Conservation (phyloP, 2,329 filamentous ascomycete genomes). For the Monosporascus sp. region DNA sequence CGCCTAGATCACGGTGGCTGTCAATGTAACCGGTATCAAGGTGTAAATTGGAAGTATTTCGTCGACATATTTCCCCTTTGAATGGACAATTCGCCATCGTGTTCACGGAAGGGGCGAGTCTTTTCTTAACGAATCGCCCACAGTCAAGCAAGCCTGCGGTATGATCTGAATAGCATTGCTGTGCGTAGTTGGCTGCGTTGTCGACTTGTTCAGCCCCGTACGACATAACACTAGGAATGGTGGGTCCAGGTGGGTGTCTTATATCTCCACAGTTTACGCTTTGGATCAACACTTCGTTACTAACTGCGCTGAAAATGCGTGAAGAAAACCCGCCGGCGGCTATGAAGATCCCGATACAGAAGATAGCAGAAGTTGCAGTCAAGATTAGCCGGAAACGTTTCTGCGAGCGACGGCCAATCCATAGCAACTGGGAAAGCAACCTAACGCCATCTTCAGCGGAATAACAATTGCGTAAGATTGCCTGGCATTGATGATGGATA, state of each 20-base stretch:
- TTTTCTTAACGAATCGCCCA: background rate
- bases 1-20: slow-evolving; percentile 5
- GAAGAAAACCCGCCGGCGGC: background rate
- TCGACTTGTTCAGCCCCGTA: background rate
- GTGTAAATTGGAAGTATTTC: background rate
- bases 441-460: background rate
- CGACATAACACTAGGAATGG: background rate
- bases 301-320: background rate
- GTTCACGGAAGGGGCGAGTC: background rate
- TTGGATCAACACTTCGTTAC: background rate
- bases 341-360: background rate
- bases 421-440: background rate
- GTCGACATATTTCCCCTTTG: slow-evolving; percentile 1
- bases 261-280: background rate
- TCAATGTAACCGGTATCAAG: slow-evolving; percentile 7
- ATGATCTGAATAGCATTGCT: background rate
- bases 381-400: background rate
- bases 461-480: background rate
- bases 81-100: slow-evolving; percentile 5
- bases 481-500: background rate
- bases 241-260: background rate
- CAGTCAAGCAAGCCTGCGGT: background rate
- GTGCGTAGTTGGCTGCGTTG: background rate
- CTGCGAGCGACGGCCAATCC: background rate
- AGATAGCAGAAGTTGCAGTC: background rate